A percentile compares a stretch with the other conserved stretches of the same genome.
These are phyloP conservation scores for Myxozyma udenii DNA, from an alignment of 805 yeast species.

Conservation along the genomic window DNA sequence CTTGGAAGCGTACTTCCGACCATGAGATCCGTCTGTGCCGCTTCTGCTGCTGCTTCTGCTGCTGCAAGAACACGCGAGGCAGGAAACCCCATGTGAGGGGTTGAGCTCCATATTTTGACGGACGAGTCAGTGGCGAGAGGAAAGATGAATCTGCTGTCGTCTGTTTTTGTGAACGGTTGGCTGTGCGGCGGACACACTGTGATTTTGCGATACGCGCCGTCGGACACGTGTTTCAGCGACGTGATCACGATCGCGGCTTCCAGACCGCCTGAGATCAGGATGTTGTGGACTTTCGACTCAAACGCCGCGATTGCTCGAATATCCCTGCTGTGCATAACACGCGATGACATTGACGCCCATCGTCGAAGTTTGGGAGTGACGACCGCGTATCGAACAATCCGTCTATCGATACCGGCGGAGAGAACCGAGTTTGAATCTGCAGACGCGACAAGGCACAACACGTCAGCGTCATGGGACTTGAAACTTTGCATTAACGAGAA, in stretches of 20 bases:
- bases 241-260: slow-evolving; percentile 63
- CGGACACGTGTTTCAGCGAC: slow-evolving; percentile 59
- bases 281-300: slow-evolving; percentile 45
- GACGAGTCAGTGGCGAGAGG: slow-evolving; percentile 79
- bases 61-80: not conserved
- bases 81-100: not conserved
- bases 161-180: slow-evolving; percentile 52
- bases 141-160: slow-evolving; percentile 48
- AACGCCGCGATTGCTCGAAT: slow-evolving; percentile 31
- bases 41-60: not conserved
- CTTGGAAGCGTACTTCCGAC: not conserved
- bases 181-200: slow-evolving; percentile 58
- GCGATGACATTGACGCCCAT: slow-evolving; percentile 75
- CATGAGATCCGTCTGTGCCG: not conserved
- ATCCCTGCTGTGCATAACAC: slow-evolving; percentile 72
- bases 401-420: slow-evolving; percentile 91
- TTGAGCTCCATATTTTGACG: slow-evolving; percentile 70
- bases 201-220: slow-evolving; percentile 68
- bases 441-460: slow-evolving; percentile 66
- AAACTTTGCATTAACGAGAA: slow-evolving; percentile 78
- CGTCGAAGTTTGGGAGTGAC: slow-evolving; percentile 45
- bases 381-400: slow-evolving; percentile 68
- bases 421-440: slow-evolving; percentile 61
- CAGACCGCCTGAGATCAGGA: slow-evolving; percentile 79
- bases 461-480: slow-evolving; percentile 86